These are phyloP conservation scores for Centella asiatica DNA, from an alignment of 129 eudicot species.

Conservation along the genomic window DNA sequence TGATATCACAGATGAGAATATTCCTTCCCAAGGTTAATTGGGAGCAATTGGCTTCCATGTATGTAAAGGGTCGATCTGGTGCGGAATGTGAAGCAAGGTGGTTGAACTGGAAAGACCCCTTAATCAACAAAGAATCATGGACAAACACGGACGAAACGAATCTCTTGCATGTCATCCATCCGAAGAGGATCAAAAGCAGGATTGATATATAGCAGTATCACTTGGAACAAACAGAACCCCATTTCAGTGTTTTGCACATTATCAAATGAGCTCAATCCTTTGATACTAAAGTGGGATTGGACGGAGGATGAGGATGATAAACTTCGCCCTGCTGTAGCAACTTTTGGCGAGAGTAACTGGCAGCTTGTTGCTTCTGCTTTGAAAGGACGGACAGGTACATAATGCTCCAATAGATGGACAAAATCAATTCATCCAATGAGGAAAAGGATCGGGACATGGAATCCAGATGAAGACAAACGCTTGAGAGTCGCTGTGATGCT, in stretches of 20 bases:
- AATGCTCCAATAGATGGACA: conserved; percentile 89
- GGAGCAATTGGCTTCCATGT: conserved; percentile 62
- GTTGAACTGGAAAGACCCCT: conserved; percentile 64
- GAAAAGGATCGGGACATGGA: conserved; percentile 74
- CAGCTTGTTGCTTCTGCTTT: conserved; percentile 65
- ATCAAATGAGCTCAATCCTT: conserved; percentile 91
- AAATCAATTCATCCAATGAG: conserved; percentile 65
- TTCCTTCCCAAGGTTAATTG: conserved; percentile 70
- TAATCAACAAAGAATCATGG: conserved; percentile 46
- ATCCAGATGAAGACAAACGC: conserved; percentile 58
- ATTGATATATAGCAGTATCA: conserved; percentile 42
- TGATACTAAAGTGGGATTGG: conserved; percentile 75
- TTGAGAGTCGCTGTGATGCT: conserved; percentile 66
- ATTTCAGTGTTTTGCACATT: conserved; percentile 74
- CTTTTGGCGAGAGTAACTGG: conserved; percentile 77
- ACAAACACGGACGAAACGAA: conserved; percentile 55
- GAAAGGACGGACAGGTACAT: conserved; percentile 85
- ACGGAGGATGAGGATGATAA: conserved; percentile 59
- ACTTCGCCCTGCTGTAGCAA: conserved; percentile 65
- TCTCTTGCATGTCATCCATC: conserved; percentile 43
- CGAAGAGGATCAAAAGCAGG: conserved; percentile 59
- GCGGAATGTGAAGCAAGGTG: conserved; percentile 88
- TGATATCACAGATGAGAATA: conserved; percentile 48
- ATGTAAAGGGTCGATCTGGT: conserved; percentile 48
- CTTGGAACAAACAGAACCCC: conserved; percentile 73